Evolutionary conservation across 108 stramenopile species (phyloP).

Genomic region (Fragilaria radians): DNA sequence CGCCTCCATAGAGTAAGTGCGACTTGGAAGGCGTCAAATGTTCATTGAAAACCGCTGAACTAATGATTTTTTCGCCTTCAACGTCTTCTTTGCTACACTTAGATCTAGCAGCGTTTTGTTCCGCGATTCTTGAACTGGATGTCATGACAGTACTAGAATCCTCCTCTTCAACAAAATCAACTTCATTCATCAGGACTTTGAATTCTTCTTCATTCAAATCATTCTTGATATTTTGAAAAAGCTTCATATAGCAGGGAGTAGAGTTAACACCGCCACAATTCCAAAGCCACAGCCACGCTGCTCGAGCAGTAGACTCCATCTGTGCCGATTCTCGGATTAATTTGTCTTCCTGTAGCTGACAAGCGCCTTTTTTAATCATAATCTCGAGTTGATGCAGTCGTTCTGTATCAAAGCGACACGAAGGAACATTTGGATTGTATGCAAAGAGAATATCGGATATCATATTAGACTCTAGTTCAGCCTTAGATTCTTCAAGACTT

Average conservation of each 20-base stretch:
- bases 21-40: too few relatives aligned
- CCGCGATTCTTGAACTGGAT: neutral
- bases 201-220: constrained; percentile 16
- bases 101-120: neutral
- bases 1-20: too few relatives aligned
- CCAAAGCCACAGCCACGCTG: constrained; percentile 48
- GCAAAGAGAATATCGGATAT: constrained; percentile 52
- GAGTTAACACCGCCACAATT: constrained; percentile 19
- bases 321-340: constrained; percentile 1
- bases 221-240: constrained; percentile 27
- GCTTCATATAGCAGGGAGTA: constrained; percentile 21
- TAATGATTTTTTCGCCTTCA: neutral
- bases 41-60: neutral
- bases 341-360: constrained; percentile 8
- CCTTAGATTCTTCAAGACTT: neutral
- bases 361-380: constrained; percentile 13
- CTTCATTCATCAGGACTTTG: constrained; percentile 15
- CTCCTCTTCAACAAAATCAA: too few relatives aligned
- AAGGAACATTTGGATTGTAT: constrained; percentile 33
- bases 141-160: neutral
- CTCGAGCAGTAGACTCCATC: constrained; percentile 8
- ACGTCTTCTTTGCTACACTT: too few relatives aligned
- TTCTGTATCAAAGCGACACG: constrained; percentile 27
- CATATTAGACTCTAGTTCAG: neutral
- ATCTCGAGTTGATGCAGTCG: constrained; percentile 35